A percentile compares a stretch with the other conserved stretches of the same genome.
Evolutionary conservation across 2,329 filamentous ascomycete species (phyloP).

Genomic region (Trichoderma citrinoviride): DNA sequence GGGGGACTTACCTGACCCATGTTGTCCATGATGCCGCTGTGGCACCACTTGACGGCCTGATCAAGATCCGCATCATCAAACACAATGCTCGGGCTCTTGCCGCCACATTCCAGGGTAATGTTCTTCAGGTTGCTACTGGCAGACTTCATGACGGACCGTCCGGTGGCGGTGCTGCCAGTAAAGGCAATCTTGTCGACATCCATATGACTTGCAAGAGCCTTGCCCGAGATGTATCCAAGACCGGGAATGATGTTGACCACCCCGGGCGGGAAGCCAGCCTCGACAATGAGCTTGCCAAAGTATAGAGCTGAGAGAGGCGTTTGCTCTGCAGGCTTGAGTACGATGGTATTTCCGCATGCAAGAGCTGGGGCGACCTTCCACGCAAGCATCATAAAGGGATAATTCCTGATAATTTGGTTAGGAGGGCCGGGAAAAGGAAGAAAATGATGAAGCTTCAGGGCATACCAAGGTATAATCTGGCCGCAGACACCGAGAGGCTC

Average conservation of each 20-base stretch:
- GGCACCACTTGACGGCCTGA: conserved; percentile 11
- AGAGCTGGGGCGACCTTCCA: conserved; percentile 75
- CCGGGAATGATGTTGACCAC: conserved; percentile 21
- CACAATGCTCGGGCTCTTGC: conserved; percentile 45
- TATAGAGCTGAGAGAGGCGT: conserved; percentile 39
- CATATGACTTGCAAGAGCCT: conserved; percentile 10
- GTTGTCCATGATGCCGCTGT: conserved; percentile 43
- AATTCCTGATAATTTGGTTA: conserved; percentile 50
- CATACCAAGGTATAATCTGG: conserved; percentile 70
- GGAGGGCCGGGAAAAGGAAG: not conserved
- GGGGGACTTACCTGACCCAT: conserved; percentile 59
- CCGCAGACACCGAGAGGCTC: conserved; percentile 65
- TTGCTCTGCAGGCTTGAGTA: conserved; percentile 70
- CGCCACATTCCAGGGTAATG: conserved; percentile 71
- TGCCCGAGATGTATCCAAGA: conserved; percentile 4
- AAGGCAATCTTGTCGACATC: conserved; percentile 21
- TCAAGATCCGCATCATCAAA: conserved; percentile 19
- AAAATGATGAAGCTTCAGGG: not conserved
- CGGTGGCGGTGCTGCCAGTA: conserved; percentile 12
- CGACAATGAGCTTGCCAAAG: conserved; percentile 5
- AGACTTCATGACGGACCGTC: conserved; percentile 62
- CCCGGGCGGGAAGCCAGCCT: conserved; percentile 15
- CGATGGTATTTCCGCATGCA: conserved; percentile 64
- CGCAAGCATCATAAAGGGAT: conserved; percentile 69
- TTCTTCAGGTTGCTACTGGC: conserved; percentile 75